Conservation (phyloP, 2,329 filamentous ascomycete species). For the Colletotrichum tanaceti region DNA sequence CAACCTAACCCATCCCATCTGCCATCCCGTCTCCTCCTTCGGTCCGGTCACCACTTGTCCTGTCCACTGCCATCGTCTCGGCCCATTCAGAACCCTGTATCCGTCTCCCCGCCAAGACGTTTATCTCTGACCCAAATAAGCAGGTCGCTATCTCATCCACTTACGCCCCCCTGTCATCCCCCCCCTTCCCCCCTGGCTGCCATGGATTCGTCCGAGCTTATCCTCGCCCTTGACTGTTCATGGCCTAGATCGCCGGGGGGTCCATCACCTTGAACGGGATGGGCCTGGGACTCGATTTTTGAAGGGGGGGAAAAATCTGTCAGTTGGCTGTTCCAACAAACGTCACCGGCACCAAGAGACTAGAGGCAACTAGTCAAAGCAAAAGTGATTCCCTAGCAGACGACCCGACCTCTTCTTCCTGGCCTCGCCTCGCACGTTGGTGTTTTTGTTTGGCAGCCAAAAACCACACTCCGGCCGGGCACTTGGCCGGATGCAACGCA, state of each 20-base stretch:
- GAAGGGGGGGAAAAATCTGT: not conserved
- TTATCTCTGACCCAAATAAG: conserved; percentile 40
- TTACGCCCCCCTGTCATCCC: conserved; percentile 15
- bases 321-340: not conserved
- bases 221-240: conserved; percentile 31
- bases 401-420: no score
- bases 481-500: conserved; percentile 14
- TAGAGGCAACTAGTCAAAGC: not conserved
- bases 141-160: conserved; percentile 41
- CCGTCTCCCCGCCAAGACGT: conserved; percentile 38
- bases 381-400: no score
- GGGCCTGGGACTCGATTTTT: conserved; percentile 5
- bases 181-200: not conserved
- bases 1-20: no score
- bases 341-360: not conserved
- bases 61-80: conserved; percentile 6
- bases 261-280: conserved; percentile 16
- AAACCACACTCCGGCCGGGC: conserved; percentile 5
- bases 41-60: conserved; percentile 8
- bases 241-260: conserved; percentile 33
- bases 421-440: no score
- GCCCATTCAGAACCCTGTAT: conserved; percentile 25
- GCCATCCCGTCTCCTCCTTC: conserved; percentile 13
- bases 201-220: conserved; percentile 36
- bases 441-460: not conserved